These are phyloP conservation scores for Neopestalotiopsis rosae DNA, from an alignment of 2,329 filamentous ascomycete genomes.

Conservation along the genomic window DNA sequence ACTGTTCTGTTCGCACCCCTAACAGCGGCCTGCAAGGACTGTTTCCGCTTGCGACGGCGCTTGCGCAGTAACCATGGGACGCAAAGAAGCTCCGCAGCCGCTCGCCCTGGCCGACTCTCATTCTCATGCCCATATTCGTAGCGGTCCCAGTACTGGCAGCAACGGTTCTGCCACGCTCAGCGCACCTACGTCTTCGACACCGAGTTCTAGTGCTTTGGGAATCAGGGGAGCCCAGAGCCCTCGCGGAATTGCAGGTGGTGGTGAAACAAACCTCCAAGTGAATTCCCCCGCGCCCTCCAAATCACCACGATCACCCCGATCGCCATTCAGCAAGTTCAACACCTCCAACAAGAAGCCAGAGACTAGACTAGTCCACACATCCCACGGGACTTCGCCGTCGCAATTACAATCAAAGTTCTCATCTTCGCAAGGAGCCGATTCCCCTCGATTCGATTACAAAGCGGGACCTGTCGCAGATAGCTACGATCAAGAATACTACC, in stretches of 20 bases:
- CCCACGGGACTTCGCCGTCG: slow-evolving; percentile 13
- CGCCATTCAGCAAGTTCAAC: slow-evolving; percentile 38
- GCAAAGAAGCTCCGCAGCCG: slow-evolving; percentile 64
- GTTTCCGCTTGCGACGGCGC: slow-evolving; percentile 19
- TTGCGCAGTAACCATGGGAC: slow-evolving; percentile 51
- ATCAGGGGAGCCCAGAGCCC: neutral
- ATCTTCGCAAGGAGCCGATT: neutral
- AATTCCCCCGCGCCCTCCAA: slow-evolving; percentile 32
- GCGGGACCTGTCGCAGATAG: slow-evolving; percentile 18
- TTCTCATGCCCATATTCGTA: slow-evolving; percentile 39
- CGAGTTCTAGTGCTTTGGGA: slow-evolving; percentile 11
- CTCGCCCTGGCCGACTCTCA: slow-evolving; percentile 55
- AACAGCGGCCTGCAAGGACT: slow-evolving; percentile 10
- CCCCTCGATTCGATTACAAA: slow-evolving; percentile 21
- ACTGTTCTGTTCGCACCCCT: slow-evolving; percentile 5
- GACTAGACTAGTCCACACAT: slow-evolving; percentile 18
- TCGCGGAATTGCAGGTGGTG: slow-evolving; percentile 11
- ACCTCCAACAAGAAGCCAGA: slow-evolving; percentile 31
- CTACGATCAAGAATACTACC: slow-evolving; percentile 19
- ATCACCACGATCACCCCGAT: slow-evolving; percentile 37
- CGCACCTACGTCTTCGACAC: slow-evolving; percentile 16
- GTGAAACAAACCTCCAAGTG: slow-evolving; percentile 30
- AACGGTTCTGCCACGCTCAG: slow-evolving; percentile 21
- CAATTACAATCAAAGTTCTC: slow-evolving; percentile 18
- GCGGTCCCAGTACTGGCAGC: slow-evolving; percentile 23